Evolutionary conservation across 768 basidiomycete genomes (phyloP), one percentile per base, ranked within the genome.

Genomic region (Trametes cinnabarina): DNA sequence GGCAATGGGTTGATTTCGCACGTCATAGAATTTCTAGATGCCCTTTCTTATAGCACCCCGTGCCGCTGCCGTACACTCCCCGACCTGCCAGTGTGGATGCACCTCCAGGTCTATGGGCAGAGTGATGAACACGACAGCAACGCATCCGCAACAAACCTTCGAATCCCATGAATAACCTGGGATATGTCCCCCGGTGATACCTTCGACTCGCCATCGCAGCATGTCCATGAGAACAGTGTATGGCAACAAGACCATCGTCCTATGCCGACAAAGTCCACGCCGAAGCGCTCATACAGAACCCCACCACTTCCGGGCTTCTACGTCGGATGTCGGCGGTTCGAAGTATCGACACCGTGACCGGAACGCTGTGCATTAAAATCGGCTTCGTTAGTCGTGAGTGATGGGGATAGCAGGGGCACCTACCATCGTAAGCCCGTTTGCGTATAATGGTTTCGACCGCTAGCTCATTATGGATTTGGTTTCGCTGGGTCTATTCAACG

Each of bases 311-410:
- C 77, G 78, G 5, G 80, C 78, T 60, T 88, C 86, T 37, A 63
- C 72, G 65, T 88, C 86, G 15, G 80, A 76, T 55, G 69, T 41
- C 50, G 90, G 86, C 7, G 89, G 88, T 48, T 78, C 74, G 70
- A 92, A 94, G 69, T 87, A 92, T 68, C 81, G 83, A 74, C 91
- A 94, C 48, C 90, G 86, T 43, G 87, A 80, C 57, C 79, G 79
- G 69, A 94, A 93, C 30, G 88, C 91, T 94, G 70, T 51, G 43
- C 40, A 58, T 43, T 47, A 62, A 25, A 32, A n/a, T 62, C 60
- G 49, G 43, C 56, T 54, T 61, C 55, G 56, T 34, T 20, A 44
- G 19, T 50, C 48, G 30, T 65, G 55, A 56, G 58, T 43, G 47
- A 43, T 37, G 30, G 41, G 34, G 35, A n/a, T 34, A 40, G 39